phyloP scores from a whole-genome alignment of 352 stramenopile genomes.

The Phytophthora sansomeana region DNA sequence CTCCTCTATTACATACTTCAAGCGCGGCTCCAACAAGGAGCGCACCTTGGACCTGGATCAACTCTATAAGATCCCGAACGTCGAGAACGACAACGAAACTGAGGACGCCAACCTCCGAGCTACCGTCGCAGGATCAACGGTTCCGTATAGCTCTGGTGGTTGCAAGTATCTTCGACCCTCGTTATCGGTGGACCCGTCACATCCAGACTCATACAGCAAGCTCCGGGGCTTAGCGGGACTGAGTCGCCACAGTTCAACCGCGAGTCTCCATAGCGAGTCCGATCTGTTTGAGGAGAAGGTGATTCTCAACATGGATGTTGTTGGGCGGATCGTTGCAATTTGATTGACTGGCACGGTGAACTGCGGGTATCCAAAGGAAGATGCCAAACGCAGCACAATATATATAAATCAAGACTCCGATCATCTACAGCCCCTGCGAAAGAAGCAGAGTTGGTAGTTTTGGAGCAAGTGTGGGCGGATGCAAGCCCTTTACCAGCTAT shows the following conservation, averaged over 20 bases:
- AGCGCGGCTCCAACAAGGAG: slow-evolving; percentile 41
- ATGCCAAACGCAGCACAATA: not conserved
- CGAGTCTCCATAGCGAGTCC: slow-evolving; percentile 22
- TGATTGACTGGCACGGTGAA: not conserved
- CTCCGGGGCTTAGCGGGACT: slow-evolving; percentile 26
- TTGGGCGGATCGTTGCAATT: not conserved
- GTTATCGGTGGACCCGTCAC: slow-evolving; percentile 17
- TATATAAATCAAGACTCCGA: slow-evolving; percentile 2
- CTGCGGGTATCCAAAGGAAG: slow-evolving; percentile 15
- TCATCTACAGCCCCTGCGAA: not conserved
- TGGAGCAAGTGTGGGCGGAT: slow-evolving; percentile 4
- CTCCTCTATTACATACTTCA: slow-evolving; percentile 41
- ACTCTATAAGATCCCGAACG: slow-evolving; percentile 36
- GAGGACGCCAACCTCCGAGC: slow-evolving; percentile 1
- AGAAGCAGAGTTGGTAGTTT: slow-evolving; percentile 8
- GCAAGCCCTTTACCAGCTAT: not conserved
- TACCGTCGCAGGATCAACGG: not conserved
- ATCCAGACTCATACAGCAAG: slow-evolving; percentile 33
- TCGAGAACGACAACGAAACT: slow-evolving; percentile 9
- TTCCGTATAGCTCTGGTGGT: slow-evolving; percentile 10
- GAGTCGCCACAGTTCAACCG: slow-evolving; percentile 33
- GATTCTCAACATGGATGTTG: slow-evolving; percentile 26
- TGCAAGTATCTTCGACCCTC: slow-evolving; percentile 27
- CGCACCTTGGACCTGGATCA: slow-evolving; percentile 39
- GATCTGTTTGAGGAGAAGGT: slow-evolving; percentile 31